Evolutionary conservation across 306 rosid species (phyloP).

Genomic region (Adenanthera pavonina): DNA sequence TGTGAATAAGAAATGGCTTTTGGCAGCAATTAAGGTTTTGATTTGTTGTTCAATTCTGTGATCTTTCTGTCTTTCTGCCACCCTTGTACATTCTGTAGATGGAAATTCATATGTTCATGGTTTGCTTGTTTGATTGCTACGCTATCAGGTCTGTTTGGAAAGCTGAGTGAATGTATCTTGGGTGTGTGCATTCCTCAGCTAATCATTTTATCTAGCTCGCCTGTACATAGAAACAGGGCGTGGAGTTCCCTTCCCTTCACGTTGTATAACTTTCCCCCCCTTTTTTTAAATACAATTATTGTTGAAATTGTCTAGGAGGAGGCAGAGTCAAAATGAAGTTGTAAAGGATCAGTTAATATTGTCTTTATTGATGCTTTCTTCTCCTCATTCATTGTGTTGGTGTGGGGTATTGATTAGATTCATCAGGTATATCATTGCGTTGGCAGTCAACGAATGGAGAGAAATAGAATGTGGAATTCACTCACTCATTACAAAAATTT

Average conservation of each 20-base stretch:
- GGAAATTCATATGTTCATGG: conserved; percentile 45
- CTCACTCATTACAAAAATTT: background rate
- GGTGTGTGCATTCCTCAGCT: conserved; percentile 40
- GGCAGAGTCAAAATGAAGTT: background rate
- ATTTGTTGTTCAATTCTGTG: conserved; percentile 25
- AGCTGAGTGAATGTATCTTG: conserved; percentile 39
- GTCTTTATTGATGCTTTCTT: background rate
- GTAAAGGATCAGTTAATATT: conserved; percentile 1
- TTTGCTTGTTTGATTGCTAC: conserved; percentile 38
- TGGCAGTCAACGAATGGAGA: background rate
- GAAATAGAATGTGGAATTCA: background rate
- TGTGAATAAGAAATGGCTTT: conserved; percentile 36
- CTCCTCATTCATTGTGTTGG: background rate
- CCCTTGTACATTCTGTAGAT: conserved; percentile 53
- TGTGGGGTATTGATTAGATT: background rate
- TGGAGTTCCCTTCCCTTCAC: conserved; percentile 38
- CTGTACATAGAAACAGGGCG: conserved; percentile 51
- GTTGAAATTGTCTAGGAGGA: conserved; percentile 17
- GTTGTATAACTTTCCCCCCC: conserved; percentile 14
- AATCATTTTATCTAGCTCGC: conserved; percentile 41
- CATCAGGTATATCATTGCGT: too few species aligned
- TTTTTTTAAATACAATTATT: conserved; percentile 12
- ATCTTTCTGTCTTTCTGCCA: conserved; percentile 15
- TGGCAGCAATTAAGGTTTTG: conserved; percentile 35
- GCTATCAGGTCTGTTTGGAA: conserved; percentile 27